Evolutionary conservation across 23 red algal genomes (phyloP), one percentile per base, ranked within the genome.

Genomic region (Gracilaria gracilis): DNA sequence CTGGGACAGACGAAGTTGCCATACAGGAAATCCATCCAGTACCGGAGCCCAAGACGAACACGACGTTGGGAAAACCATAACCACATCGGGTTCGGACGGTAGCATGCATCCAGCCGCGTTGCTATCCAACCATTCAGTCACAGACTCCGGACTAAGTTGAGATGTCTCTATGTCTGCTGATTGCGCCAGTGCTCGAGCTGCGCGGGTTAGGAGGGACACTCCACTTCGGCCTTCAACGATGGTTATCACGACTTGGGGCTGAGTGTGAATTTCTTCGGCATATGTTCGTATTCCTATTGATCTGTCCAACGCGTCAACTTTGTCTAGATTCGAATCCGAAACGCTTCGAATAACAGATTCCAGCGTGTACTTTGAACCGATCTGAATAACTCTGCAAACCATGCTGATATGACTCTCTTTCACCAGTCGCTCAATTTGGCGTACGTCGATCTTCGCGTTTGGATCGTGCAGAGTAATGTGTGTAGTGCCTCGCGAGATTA

Each of bases 1-100:
- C 49, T 84, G 79, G 23, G 89, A 73, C 12, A 92, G 89, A 27
- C 89, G 77, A 31, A 92, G 61, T 44, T 84, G 79, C 89, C 89
- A 92, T 4, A 83, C 47, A 33, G 89, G 89, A 79, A 92, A 92
- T 0, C 76, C 58, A 19, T 81, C 39, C 38, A 91, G 42, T 24
- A 48, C 25, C 11, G 62, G 62, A 8, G 39, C 51, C 36, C 27
- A 58, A 9, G 33, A 37, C 23, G 76, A 71, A 48, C 12, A 19
- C 11, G 72, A 55, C 0, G 24, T 27, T 28, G 76, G 75, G 34
- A 91, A 91, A 39, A 91, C 75, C 15, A 82, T 19, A 36, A 91
- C 27, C 13, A 91, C 74, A 82, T 91, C 87, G 58, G 87, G 87
- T 51, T 91, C 87, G 8, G 87, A 81, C 9, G 75, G 61, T 27